A percentile compares a stretch with the other conserved stretches of the same genome.
Evolutionary conservation across 176 grass and related monocot species (phyloP).

Genomic region (Oryza australiensis): DNA sequence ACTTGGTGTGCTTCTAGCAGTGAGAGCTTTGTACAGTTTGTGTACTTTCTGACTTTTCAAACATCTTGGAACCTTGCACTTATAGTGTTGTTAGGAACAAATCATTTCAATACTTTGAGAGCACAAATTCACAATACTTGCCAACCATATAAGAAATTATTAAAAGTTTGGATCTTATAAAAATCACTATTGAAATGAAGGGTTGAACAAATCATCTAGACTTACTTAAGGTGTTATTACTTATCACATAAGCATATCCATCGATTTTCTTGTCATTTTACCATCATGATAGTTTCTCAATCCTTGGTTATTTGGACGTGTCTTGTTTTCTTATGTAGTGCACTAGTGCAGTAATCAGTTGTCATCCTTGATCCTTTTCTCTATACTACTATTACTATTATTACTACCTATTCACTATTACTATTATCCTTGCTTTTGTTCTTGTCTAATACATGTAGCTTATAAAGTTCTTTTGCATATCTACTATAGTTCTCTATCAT

Average conservation of each 20-base stretch:
- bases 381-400: constrained; percentile 37
- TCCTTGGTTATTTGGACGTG: background rate
- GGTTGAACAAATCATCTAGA: background rate
- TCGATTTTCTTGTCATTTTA: background rate
- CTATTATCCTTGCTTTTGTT: constrained; percentile 40
- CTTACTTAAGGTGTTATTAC: background rate
- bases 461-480: constrained; percentile 80
- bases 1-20: background rate
- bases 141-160: background rate
- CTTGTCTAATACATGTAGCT: constrained; percentile 56
- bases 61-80: background rate
- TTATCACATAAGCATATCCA: background rate
- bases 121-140: background rate
- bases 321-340: background rate
- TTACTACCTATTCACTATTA: constrained; percentile 25
- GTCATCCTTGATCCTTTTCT: constrained; percentile 34
- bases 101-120: background rate
- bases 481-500: constrained; percentile 89
- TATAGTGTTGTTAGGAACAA: background rate
- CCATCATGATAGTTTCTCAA: background rate
- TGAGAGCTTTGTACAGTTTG: background rate
- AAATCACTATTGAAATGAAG: background rate
- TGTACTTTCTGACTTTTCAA: background rate
- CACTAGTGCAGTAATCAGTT: constrained; percentile 1
- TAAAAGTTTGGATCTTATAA: constrained; percentile 6